Evolutionary conservation across 1,139 yeast genomes (phyloP), one percentile per base, ranked within the genome.

Genomic region (Diutina scorzettiae): DNA sequence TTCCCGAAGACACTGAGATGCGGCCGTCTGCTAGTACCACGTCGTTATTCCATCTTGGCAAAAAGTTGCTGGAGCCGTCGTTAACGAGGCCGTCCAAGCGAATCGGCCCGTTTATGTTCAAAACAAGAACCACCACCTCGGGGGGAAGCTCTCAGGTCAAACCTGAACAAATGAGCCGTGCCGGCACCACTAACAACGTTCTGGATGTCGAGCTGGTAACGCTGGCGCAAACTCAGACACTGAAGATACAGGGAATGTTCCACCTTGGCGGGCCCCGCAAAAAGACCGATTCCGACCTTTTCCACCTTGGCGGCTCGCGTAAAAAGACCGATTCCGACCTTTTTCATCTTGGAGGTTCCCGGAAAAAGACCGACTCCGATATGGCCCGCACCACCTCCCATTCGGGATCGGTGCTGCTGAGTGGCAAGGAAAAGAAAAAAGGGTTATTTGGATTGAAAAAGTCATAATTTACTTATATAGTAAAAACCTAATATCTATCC

Each of bases 161-260:
- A n/a, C n/a, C 33, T 30, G 19, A 30, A 17, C 12, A 5, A 6
- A 27, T 27, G 30, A 27, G 14, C n/a, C 33, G 33, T 5, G 11
- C 33, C 4, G 20, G 11, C 12, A 30, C 33, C 33, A 17, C 19
- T 14, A 30, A 14, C 14, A 19, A 30, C 14, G 33, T 14, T 14
- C 49, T 8, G 48, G 48, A 37, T 37, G 44, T 4, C 49, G 44
- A 5, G 45, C 51, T 11, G 45, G 30, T 5, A 18, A 49, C 3
- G 4, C 30, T 27, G 30, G n/a, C 30, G 30, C 25, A 6, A 48
- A 45, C 32, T 44, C 53, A 28, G 45, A 40, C 21, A 43, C 3
- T 43, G 44, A 20, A 52, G 60, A 7, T 46, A 52, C 9, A 37
- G 49, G 9, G 50, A 42, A 9, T 58, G 61, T 48, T 37, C 55